phyloP scores from a whole-genome alignment of 805 yeast genomes.

The Candida maltosa region DNA sequence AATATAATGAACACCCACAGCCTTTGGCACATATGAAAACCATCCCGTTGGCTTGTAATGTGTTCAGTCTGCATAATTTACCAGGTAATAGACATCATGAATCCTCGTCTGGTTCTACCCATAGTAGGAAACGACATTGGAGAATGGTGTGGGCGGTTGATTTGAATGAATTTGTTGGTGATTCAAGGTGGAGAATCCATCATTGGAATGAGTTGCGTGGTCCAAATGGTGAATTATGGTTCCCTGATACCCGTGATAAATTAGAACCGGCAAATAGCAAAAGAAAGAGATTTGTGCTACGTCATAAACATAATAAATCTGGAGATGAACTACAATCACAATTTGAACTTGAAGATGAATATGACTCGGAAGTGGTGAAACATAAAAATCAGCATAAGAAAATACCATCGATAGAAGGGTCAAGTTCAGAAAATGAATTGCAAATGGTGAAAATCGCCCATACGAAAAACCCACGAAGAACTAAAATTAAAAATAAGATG shows the following conservation, averaged over 20 bases:
- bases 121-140: constrained; percentile 18
- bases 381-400: not conserved
- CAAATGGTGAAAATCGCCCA: constrained; percentile 4
- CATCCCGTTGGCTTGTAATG: constrained; percentile 63
- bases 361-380: no score
- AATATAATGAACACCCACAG: constrained; percentile 46
- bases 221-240: constrained; percentile 51
- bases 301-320: no score
- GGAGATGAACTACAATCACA: no score
- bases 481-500: constrained; percentile 4
- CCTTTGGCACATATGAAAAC: constrained; percentile 42
- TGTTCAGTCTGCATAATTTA: constrained; percentile 43
- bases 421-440: constrained; percentile 6
- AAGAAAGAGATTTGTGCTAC: constrained; percentile 2
- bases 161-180: constrained; percentile 54
- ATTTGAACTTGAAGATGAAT: no score
- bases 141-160: constrained; percentile 65
- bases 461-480: constrained; percentile 5
- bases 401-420: no score
- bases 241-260: constrained; percentile 26
- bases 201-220: constrained; percentile 52
- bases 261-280: not conserved
- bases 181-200: constrained; percentile 52
- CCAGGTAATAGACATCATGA: constrained; percentile 20
- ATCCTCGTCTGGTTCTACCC: not conserved